phyloP scores from a whole-genome alignment of 495 filamentous ascomycete genomes.

The Neurospora sp. region DNA sequence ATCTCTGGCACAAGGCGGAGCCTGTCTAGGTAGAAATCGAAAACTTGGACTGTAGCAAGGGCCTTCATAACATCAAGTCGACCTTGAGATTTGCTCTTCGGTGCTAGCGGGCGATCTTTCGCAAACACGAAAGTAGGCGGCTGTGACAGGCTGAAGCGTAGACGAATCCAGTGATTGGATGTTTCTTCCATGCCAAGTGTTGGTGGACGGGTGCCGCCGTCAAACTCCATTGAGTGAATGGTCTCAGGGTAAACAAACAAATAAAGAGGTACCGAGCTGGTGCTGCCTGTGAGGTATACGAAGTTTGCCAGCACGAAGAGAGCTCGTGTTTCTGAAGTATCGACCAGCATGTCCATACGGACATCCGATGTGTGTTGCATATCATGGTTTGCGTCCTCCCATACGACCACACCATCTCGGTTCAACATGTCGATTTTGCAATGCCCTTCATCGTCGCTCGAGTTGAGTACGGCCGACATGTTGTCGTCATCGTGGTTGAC shows the following conservation, averaged over 20 bases:
- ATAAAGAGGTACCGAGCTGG: too few relatives aligned
- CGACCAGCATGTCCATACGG: neutral
- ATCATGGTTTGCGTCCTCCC: neutral
- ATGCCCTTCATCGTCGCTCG: constrained; percentile 1
- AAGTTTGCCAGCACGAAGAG: neutral
- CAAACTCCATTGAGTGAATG: neutral
- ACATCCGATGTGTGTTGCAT: neutral
- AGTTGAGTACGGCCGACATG: neutral
- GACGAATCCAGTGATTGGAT: neutral
- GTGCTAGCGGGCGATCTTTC: too few relatives aligned
- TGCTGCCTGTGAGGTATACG: too few relatives aligned
- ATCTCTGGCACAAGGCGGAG: neutral
- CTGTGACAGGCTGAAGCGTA: neutral
- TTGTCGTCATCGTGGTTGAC: neutral
- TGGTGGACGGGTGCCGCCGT: neutral
- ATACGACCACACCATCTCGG: neutral
- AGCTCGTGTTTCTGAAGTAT: neutral
- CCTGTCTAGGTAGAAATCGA: neutral
- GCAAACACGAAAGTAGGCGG: too few relatives aligned
- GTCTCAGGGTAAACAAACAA: neutral
- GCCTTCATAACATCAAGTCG: neutral
- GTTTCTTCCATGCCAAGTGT: neutral
- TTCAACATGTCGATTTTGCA: neutral
- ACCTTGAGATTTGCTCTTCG: too few relatives aligned
- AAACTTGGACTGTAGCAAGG: neutral